Percentiles rank a stretch among this genome's conserved stretches.
Evolutionary conservation across 805 yeast genomes (phyloP).

Genomic region (Teunomyces kruisii): DNA sequence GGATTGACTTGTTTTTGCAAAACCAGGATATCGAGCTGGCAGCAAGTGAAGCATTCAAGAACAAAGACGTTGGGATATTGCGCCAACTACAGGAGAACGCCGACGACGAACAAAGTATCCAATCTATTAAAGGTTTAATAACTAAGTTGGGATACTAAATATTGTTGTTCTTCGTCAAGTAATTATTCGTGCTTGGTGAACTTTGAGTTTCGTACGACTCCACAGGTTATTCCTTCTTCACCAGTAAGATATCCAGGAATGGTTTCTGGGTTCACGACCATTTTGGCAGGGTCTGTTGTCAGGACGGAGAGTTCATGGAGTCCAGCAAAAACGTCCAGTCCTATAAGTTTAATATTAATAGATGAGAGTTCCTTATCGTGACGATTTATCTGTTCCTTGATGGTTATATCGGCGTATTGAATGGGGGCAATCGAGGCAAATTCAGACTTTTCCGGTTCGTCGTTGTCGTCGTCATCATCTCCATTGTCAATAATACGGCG

Average conservation of each 20-base stretch:
- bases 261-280: slow-evolving; percentile 49
- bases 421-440: slow-evolving; percentile 60
- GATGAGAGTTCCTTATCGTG: slow-evolving; percentile 15
- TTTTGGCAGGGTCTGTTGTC: slow-evolving; percentile 23
- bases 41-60: slow-evolving; percentile 46
- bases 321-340: slow-evolving; percentile 77
- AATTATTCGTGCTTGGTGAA: slow-evolving; percentile 3
- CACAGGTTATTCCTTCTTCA: slow-evolving; percentile 59
- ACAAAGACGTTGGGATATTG: slow-evolving; percentile 37
- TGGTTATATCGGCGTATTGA: slow-evolving; percentile 47
- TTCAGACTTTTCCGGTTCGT: slow-evolving; percentile 24
- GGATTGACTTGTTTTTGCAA: slow-evolving; percentile 49
- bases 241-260: slow-evolving; percentile 82
- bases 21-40: slow-evolving; percentile 55
- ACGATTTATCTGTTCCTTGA: slow-evolving; percentile 32
- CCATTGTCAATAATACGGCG: slow-evolving; percentile 16
- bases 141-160: slow-evolving; percentile 26
- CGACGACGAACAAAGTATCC: slow-evolving; percentile 16
- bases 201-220: slow-evolving; percentile 22
- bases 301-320: slow-evolving; percentile 60
- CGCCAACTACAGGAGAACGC: slow-evolving; percentile 20
- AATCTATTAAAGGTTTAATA: slow-evolving; percentile 20
- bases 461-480: slow-evolving; percentile 19
- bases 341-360: slow-evolving; percentile 48
- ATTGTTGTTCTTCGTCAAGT: no score